Evolutionary conservation across 768 basidiomycete genomes (phyloP).

Genomic region (Rhizopogon rudus): DNA sequence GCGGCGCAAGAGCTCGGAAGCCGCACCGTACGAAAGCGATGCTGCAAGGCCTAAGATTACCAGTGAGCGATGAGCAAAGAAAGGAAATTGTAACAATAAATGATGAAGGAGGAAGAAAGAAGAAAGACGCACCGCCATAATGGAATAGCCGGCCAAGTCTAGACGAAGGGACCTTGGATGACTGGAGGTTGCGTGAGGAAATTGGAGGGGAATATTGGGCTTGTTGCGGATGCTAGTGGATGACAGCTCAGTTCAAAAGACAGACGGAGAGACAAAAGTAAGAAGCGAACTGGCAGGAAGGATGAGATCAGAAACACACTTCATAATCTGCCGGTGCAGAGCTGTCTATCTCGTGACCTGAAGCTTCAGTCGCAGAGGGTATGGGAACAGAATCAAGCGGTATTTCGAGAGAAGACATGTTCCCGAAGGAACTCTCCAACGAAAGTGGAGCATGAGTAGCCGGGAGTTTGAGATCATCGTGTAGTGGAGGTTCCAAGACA

Average conservation of each 20-base stretch:
- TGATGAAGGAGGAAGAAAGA: background rate
- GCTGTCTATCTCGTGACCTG: background rate
- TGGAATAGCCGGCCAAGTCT: slow-evolving; percentile 87
- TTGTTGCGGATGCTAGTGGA: background rate
- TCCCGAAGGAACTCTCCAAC: too few relatives aligned
- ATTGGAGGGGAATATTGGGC: background rate
- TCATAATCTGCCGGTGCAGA: background rate
- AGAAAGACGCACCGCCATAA: slow-evolving; percentile 70
- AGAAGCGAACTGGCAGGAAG: background rate
- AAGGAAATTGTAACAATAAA: background rate
- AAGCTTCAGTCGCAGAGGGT: background rate
- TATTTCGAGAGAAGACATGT: background rate
- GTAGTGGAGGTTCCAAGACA: background rate
- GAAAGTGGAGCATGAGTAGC: background rate
- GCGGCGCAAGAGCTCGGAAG: slow-evolving; percentile 78
- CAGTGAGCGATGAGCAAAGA: background rate
- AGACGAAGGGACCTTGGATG: slow-evolving; percentile 90
- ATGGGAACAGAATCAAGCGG: background rate
- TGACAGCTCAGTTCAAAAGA: background rate
- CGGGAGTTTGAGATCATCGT: too few relatives aligned
- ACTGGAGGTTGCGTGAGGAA: slow-evolving; percentile 44
- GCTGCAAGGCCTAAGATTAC: slow-evolving; percentile 75
- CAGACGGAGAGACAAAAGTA: background rate
- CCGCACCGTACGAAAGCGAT: slow-evolving; percentile 84
- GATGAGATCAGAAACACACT: background rate